Conservation (phyloP, 371 early-diverging fungal species). For the Mortierella sp. region DNA sequence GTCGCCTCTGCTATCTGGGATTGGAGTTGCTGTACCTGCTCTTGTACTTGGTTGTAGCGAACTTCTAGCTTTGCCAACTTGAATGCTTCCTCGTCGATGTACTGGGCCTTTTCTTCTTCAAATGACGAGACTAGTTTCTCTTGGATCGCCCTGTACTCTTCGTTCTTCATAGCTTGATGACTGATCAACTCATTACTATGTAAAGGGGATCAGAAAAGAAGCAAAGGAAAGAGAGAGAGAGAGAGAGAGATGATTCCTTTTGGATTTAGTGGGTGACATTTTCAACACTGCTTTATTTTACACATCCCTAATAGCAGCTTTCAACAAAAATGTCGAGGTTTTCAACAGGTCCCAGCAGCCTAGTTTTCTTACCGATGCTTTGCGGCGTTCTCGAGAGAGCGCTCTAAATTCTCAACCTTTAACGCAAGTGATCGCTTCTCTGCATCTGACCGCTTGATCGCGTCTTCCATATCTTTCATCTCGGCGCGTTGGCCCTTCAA, state of each 20-base stretch:
- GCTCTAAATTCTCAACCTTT: constrained; percentile 31
- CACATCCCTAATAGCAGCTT: neutral
- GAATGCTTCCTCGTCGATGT: constrained; percentile 38
- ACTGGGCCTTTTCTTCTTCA: constrained; percentile 44
- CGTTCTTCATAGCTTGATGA: constrained; percentile 46
- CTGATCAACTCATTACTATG: constrained; percentile 34
- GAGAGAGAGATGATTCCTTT: too few relatives aligned
- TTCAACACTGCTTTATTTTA: constrained; percentile 1
- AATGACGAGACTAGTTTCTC: constrained; percentile 22
- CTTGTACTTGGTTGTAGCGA: constrained; percentile 14
- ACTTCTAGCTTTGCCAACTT: constrained; percentile 29
- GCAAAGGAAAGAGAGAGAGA: neutral
- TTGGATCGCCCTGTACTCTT: constrained; percentile 42
- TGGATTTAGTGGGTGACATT: too few relatives aligned
- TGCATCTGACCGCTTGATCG: constrained; percentile 25
- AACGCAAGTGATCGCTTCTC: constrained; percentile 24
- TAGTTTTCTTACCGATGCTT: constrained; percentile 38
- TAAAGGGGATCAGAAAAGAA: constrained; percentile 1
- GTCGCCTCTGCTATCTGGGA: constrained; percentile 1
- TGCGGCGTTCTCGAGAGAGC: constrained; percentile 24
- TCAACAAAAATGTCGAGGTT: neutral
- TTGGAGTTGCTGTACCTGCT: constrained; percentile 9
- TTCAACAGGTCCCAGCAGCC: too few relatives aligned
- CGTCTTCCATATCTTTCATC: constrained; percentile 36
- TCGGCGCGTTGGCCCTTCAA: constrained; percentile 39